Conservation (phyloP, 306 rosid genomes). For the Cicer chorassanicum region DNA sequence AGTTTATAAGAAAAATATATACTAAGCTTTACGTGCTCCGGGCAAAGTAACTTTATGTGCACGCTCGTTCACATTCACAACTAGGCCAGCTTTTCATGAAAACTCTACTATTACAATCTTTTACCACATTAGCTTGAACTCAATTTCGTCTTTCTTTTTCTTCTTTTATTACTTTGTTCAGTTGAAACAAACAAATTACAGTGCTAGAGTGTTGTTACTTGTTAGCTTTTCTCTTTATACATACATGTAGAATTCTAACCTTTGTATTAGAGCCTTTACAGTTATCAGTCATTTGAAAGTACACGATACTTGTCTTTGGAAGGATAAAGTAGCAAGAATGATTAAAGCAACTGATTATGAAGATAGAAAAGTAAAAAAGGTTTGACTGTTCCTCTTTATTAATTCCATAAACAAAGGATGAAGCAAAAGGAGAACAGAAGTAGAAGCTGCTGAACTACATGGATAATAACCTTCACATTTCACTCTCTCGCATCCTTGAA, state of each 20-base stretch:
- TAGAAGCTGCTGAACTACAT: constrained; percentile 43
- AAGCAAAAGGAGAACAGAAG: constrained; percentile 49
- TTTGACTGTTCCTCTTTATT: constrained; percentile 54
- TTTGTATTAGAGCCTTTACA: neutral
- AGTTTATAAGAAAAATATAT: too few species aligned
- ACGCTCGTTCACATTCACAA: constrained; percentile 2
- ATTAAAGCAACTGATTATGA: constrained; percentile 32
- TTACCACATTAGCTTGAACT: constrained; percentile 14
- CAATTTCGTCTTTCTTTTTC: neutral
- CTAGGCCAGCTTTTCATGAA: neutral
- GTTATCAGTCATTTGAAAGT: neutral
- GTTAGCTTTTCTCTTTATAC: constrained; percentile 9
- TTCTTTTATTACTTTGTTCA: neutral
- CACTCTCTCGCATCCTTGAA: constrained; percentile 61
- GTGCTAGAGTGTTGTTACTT: neutral
- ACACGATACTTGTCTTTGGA: neutral
- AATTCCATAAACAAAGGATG: constrained; percentile 52
- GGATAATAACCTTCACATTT: constrained; percentile 55
- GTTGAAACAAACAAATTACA: neutral
- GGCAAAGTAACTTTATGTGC: constrained; percentile 12
- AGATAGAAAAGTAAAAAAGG: constrained; percentile 30
- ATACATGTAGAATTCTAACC: neutral
- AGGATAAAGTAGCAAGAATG: constrained; percentile 9
- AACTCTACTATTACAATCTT: neutral
- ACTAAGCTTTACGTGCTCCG: neutral